Percentiles rank a stretch among this genome's conserved stretches.
Conservation (phyloP, 164 flowering plant genomes). For the Tetrastigma voinierianum region DNA sequence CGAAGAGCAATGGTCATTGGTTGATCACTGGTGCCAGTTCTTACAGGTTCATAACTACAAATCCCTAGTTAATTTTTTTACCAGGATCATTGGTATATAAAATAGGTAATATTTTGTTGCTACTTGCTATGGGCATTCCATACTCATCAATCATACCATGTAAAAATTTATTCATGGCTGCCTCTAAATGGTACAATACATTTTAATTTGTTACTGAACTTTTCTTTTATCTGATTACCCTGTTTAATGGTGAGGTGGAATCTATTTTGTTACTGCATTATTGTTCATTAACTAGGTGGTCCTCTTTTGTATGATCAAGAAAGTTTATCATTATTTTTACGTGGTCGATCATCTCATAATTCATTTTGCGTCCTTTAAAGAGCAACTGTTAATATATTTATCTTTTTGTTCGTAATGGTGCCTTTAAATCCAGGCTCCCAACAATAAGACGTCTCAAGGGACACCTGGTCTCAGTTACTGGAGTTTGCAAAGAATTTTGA, state of each 20-base stretch:
- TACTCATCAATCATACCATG: too few species aligned
- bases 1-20: constrained; percentile 91
- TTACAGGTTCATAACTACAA: constrained; percentile 59
- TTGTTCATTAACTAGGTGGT: too few species aligned
- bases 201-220: too few species aligned
- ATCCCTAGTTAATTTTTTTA: background rate
- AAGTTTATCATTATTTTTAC: too few species aligned
- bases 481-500: constrained; percentile 97
- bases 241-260: too few species aligned
- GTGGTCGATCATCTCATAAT: background rate
- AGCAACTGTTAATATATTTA: background rate
- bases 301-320: too few species aligned
- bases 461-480: constrained; percentile 95
- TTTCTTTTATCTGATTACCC: too few species aligned
- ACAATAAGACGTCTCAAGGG: constrained; percentile 94
- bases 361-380: background rate
- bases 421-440: constrained; percentile 58
- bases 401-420: constrained; percentile 7
- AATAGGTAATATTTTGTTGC: too few species aligned
- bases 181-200: too few species aligned
- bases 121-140: too few species aligned
- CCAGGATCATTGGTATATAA: background rate
- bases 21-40: constrained; percentile 98
- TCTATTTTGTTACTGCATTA: too few species aligned
- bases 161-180: too few species aligned